Conservation (phyloP, 345 rosid genomes). For the Adansonia digitata region DNA sequence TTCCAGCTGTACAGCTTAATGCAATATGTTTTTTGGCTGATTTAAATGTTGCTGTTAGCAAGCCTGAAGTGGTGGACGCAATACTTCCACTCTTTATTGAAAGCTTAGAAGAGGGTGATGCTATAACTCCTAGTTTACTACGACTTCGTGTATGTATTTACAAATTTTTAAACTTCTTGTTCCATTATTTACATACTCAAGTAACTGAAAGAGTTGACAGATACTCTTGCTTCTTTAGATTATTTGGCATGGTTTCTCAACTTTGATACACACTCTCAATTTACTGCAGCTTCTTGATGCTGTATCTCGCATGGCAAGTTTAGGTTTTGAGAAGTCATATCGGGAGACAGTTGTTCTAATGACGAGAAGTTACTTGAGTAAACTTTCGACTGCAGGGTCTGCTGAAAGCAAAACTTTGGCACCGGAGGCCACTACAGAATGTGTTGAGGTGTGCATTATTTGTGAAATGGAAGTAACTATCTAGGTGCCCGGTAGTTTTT, state of each 20-base stretch:
- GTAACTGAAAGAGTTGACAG: constrained; percentile 9
- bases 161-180: constrained; percentile 8
- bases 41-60: constrained; percentile 80
- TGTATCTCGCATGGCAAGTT: constrained; percentile 90
- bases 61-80: constrained; percentile 97
- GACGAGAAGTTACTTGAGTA: constrained; percentile 90
- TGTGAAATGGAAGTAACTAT: constrained; percentile 9
- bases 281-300: constrained; percentile 94
- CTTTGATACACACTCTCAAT: constrained; percentile 16
- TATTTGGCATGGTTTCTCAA: constrained; percentile 24
- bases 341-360: constrained; percentile 95
- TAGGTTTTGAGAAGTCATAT: constrained; percentile 98
- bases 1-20: constrained; percentile 82
- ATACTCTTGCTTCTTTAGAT: constrained; percentile 19
- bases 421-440: constrained; percentile 84
- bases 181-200: constrained; percentile 5
- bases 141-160: constrained; percentile 71
- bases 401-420: constrained; percentile 85
- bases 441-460: constrained; percentile 66
- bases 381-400: constrained; percentile 72
- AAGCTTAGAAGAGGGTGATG: constrained; percentile 98
- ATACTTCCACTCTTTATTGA: constrained; percentile 94
- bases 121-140: constrained; percentile 78
- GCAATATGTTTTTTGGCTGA: constrained; percentile 89
- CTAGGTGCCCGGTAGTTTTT: constrained; percentile 17